Evolutionary conservation across 1,284 basidiomycete species (phyloP), one percentile per base, ranked within the genome.

Genomic region (Schizopora paradoxa): DNA sequence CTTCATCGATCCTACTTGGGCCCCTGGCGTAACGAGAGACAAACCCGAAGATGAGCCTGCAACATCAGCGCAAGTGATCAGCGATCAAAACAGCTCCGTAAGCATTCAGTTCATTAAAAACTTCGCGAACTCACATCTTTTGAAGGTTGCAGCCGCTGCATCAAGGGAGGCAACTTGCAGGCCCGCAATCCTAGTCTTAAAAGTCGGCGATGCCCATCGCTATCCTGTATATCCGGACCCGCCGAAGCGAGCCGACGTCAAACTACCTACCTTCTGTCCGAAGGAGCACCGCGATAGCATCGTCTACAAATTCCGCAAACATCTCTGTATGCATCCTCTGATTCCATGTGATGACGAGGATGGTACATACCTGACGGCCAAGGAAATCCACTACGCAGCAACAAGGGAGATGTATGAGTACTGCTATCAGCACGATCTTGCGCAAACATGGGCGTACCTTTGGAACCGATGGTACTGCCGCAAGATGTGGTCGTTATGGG

Each of bases 401-500:
- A 41, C 39, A 1, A 34, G 25, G 13, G 41, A 55, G 3, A 43
- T 49, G 19, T 52, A 54, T 26, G 6, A 43, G 2, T 55, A 27
- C 34, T 55, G 52, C 39, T 47, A 35, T 10, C 4, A 44, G 18
- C 36, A 47, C 22, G 37, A 48, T 14, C 45, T 55, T 0, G 27
- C 45, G 1, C 50, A 55, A 22, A 45, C 48, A 2, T 55, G 54
- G 54, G 52, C 47, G 0, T 55, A 55, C 43, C 16, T 55, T n/a
- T 54, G 54, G 52, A 54, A 54, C n/a, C 35, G 45, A 2, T 52
- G 54, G 54, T 55, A 54, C 35, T 28, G 10, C 2, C 47, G 44
- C 13, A 21, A 28, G 21, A 52, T 52, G 27, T 54, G 54, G 52
- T 5, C 8, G 1, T 35, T 54, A 1, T 55, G 54, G 52, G 49